Evolutionary conservation across 2,329 filamentous ascomycete genomes (phyloP), one percentile per base, ranked within the genome.

Genomic region (Colletotrichum sidae): DNA sequence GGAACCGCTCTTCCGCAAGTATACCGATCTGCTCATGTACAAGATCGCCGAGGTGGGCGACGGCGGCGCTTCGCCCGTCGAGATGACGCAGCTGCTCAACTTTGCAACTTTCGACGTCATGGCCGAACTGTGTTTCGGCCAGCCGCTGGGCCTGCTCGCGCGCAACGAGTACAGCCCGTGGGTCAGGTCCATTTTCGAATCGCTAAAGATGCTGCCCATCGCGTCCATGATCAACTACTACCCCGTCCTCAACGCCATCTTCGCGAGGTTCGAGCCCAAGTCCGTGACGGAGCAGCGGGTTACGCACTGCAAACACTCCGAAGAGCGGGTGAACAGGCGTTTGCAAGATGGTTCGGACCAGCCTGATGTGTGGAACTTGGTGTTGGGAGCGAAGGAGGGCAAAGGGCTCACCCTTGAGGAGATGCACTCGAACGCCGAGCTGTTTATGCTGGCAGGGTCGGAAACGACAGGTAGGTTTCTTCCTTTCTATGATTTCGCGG

Each of bases 11-110:
- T 70, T 83, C 65, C 72, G 74, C 55, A 72, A 70, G 2, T 79
- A 81, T 65, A 74, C 76, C 34, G 72, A 78, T 45, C 66, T 79
- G 25, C 74, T 82, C 52, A 72, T 79, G 46, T 62, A 70, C 15
- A 77, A 75, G 49, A 68, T 82, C 42, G 70, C 70, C n/a, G 76
- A 79, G n/a, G 58, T 70, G 8, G 62, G 61, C 15, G 57, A 59
- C 10, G 51, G 53, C 1, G 58, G 55, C 2, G 34, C n/a, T 10
- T 52, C 52, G 13, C 54, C 70, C 8, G 59, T 72, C 52, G 69
- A 71, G 7, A 59, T 73, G 60, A 66, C 61, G 3, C 61, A 60
- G 33, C 52, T 67, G 60, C 69, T 65, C 55, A 68, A 71, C 41
- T 69, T 70, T 25, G 53, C 69, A 5, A 71, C 69, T 1, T 71